A percentile compares a stretch with the other conserved stretches of the same genome.
Conservation (phyloP, 2,329 filamentous ascomycete genomes). For the Penicillium freii region DNA sequence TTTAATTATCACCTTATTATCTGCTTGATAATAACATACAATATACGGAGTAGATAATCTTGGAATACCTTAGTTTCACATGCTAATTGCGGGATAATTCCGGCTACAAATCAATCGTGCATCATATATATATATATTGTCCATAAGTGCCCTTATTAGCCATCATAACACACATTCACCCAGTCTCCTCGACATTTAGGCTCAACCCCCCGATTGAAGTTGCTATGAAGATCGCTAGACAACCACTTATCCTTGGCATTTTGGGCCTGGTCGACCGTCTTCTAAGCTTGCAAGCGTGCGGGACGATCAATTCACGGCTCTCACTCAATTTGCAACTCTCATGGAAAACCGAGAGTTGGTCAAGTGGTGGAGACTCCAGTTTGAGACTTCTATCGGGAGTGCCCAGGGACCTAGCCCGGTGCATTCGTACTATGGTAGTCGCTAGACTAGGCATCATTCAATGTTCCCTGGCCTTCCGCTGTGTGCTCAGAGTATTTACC, state of each 20-base stretch:
- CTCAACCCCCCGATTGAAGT: neutral
- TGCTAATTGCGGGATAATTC: neutral
- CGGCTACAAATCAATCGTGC: neutral
- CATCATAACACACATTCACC: neutral
- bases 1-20: neutral
- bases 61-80: neutral
- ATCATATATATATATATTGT: too few relatives aligned
- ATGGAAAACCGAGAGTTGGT: slow-evolving; percentile 46
- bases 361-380: slow-evolving; percentile 45
- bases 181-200: neutral
- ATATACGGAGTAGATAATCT: neutral
- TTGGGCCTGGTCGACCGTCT: neutral
- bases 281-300: neutral
- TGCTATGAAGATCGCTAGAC: neutral
- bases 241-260: neutral
- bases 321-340: slow-evolving; percentile 31
- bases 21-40: neutral
- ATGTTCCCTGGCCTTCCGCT: neutral
- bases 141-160: too few relatives aligned
- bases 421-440: neutral
- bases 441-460: neutral
- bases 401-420: slow-evolving; percentile 36
- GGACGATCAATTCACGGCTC: slow-evolving; percentile 25
- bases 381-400: slow-evolving; percentile 45
- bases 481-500: neutral